phyloP scores from a whole-genome alignment of 228 moss, liverwort and hornwort genomes.

The Sphagnum magellanicum region DNA sequence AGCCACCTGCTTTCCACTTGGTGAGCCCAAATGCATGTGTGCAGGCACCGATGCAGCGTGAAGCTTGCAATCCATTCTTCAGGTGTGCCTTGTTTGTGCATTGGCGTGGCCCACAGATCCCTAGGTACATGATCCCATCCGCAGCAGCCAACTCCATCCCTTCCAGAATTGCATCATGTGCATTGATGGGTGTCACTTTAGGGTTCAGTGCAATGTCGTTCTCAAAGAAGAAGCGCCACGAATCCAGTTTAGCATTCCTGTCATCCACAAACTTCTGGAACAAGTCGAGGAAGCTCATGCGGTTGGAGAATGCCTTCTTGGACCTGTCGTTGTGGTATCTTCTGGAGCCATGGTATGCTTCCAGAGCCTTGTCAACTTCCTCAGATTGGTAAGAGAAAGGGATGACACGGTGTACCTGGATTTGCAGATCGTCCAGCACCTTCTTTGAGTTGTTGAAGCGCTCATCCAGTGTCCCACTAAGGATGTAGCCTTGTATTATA shows the following conservation, averaged over 20 bases:
- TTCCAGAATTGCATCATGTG: slow-evolving; percentile 15
- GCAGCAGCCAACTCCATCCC: slow-evolving; percentile 37
- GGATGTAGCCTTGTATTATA: slow-evolving; percentile 21
- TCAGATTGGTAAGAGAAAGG: slow-evolving; percentile 41
- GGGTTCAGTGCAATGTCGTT: slow-evolving; percentile 47
- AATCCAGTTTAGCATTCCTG: slow-evolving; percentile 8
- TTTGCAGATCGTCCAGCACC: slow-evolving; percentile 32
- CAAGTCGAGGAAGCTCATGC: slow-evolving; percentile 33
- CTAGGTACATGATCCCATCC: slow-evolving; percentile 44
- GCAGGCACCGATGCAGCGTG: slow-evolving; percentile 39
- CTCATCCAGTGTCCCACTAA: slow-evolving; percentile 33
- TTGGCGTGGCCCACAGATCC: slow-evolving; percentile 30
- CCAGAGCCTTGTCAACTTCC: slow-evolving; percentile 20
- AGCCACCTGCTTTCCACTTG: slow-evolving; percentile 30
- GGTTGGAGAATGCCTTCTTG: slow-evolving; percentile 44
- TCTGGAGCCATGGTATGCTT: slow-evolving; percentile 5
- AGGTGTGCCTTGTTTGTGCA: slow-evolving; percentile 20
- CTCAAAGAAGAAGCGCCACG: slow-evolving; percentile 59
- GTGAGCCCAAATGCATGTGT: slow-evolving; percentile 54
- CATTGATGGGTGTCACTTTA: slow-evolving; percentile 12
- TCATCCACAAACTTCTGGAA: slow-evolving; percentile 39
- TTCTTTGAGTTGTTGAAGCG: slow-evolving; percentile 34
- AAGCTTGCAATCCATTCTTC: slow-evolving; percentile 16
- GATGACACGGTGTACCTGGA: slow-evolving; percentile 26
- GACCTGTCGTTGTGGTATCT: slow-evolving; percentile 16